Base-by-base conservation (phyloP, 768 basidiomycete species). In the Gelatoporia subvermispora region DNA sequence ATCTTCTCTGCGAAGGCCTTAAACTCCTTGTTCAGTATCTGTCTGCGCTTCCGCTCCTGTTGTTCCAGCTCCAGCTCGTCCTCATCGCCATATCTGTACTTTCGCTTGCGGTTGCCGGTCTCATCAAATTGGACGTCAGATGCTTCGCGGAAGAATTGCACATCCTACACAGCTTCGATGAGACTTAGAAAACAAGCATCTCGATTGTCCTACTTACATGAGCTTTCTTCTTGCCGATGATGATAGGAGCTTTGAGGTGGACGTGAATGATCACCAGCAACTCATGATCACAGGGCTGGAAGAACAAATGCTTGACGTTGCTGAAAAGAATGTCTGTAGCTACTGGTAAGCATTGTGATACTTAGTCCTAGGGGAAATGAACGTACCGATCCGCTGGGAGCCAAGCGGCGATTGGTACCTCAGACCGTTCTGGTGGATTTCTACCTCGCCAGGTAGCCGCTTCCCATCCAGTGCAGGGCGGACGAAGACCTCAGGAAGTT, bases 21-120 rank as follows among this genome's bases (percentile, higher is more conserved):
- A 67, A 98, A 93, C 62, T 96, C 92, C 62, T 86, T 92, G 73
- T 99, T 98, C 34, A 96, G 73, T 66, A 85, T 74, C 45, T 87
- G 88, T 44, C 93, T 74, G 24, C 93, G 84, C 68, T 88, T 92
- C 43, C 94, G 76, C 66, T 99, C 96, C 65, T 93, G 91, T 63
- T 98, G 95, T 63, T 98, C 96, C 72, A 95, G 88, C 72, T 98
- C 94, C 52, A 98, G 93, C 68, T 98, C 96, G 63, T 99, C 96
- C 65, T 99, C 96, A 61, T 98, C 96, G 23, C 93, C 93, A 60
- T 97, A 97, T 47, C 95, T 82, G 59, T 93, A 89, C 66, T 96
- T 93, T 47, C 95, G 82, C 68, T 98, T 98, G 57, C 94, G 81
- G 60, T 98, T 98, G n/a, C 96, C 96, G 1, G 96, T 98, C 67